These are phyloP conservation scores for Ambrosia hybrid DNA, from an alignment of 140 eudicot genomes.

Conservation along the genomic window DNA sequence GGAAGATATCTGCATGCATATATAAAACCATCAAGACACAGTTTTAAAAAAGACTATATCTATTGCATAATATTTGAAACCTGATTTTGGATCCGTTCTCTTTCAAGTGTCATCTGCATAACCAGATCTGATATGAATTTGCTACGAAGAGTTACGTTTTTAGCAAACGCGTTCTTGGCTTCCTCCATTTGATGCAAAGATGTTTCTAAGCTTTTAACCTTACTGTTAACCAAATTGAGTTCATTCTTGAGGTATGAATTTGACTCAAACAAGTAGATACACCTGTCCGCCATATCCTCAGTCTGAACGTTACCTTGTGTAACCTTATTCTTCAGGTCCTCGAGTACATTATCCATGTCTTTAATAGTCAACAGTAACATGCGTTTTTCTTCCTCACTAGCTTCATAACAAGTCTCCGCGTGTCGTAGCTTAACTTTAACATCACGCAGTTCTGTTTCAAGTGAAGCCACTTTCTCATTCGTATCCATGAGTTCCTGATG, in stretches of 20 bases:
- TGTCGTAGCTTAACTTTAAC: slow-evolving; percentile 50
- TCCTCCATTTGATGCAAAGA: slow-evolving; percentile 72
- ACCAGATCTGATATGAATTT: slow-evolving; percentile 67
- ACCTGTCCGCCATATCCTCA: slow-evolving; percentile 73
- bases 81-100: slow-evolving; percentile 94
- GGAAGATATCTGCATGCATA: slow-evolving; percentile 60
- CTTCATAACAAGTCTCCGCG: slow-evolving; percentile 68
- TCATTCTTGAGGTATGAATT: slow-evolving; percentile 68
- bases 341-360: slow-evolving; percentile 73
- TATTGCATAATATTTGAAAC: slow-evolving; percentile 32
- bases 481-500: slow-evolving; percentile 44
- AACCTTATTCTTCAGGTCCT: slow-evolving; percentile 58
- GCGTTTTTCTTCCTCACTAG: slow-evolving; percentile 60
- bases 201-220: slow-evolving; percentile 52
- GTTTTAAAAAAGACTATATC: not conserved
- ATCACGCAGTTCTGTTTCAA: slow-evolving; percentile 59
- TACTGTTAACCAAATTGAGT: slow-evolving; percentile 42
- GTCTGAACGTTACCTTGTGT: slow-evolving; percentile 40
- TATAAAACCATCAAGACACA: not conserved
- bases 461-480: slow-evolving; percentile 46
- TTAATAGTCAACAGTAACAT: slow-evolving; percentile 52
- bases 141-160: slow-evolving; percentile 60
- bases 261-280: slow-evolving; percentile 59
- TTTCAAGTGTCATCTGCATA: slow-evolving; percentile 71
- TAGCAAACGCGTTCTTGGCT: slow-evolving; percentile 59